These are phyloP conservation scores for Kurtzmaniella natalensis DNA, from an alignment of 1,139 yeast species.

Conservation along the genomic window DNA sequence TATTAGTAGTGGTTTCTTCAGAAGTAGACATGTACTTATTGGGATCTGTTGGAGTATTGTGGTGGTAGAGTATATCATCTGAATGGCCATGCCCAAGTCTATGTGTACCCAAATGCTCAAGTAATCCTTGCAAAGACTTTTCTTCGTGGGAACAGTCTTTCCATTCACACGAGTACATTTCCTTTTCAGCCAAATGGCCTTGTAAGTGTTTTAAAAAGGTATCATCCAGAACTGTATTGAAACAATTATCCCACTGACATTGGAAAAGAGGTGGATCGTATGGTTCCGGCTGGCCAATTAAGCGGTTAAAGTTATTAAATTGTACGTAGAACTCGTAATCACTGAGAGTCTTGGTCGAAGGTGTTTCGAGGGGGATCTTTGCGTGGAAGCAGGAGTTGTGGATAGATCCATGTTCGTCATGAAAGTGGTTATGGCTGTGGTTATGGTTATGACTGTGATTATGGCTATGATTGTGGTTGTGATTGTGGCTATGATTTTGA, in stretches of 20 bases:
- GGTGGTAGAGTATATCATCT: too few relatives aligned
- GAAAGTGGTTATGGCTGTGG: too few relatives aligned
- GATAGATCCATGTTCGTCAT: too few relatives aligned
- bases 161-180: slow-evolving; percentile 63
- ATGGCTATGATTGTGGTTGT: too few relatives aligned
- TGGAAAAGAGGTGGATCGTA: slow-evolving; percentile 12
- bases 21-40: not conserved
- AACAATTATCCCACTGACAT: slow-evolving; percentile 61
- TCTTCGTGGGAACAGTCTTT: slow-evolving; percentile 57
- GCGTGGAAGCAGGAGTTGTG: slow-evolving; percentile 48
- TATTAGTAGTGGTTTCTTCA: too few relatives aligned
- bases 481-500: too few relatives aligned
- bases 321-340: slow-evolving; percentile 43
- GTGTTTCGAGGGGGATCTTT: slow-evolving; percentile 26
- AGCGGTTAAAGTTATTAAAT: slow-evolving; percentile 28
- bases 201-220: slow-evolving; percentile 54
- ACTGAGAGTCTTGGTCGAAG: slow-evolving; percentile 19
- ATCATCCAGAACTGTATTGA: slow-evolving; percentile 33
- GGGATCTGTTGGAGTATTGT: not conserved
- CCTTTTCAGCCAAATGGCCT: slow-evolving; percentile 41
- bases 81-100: slow-evolving; percentile 22
- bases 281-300: slow-evolving; percentile 1
- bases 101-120: slow-evolving; percentile 56
- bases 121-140: slow-evolving; percentile 45
- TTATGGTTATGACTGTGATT: too few relatives aligned